Evolutionary conservation across 805 yeast genomes (phyloP).

Genomic region (Maudiozyma pseudohumilis): DNA sequence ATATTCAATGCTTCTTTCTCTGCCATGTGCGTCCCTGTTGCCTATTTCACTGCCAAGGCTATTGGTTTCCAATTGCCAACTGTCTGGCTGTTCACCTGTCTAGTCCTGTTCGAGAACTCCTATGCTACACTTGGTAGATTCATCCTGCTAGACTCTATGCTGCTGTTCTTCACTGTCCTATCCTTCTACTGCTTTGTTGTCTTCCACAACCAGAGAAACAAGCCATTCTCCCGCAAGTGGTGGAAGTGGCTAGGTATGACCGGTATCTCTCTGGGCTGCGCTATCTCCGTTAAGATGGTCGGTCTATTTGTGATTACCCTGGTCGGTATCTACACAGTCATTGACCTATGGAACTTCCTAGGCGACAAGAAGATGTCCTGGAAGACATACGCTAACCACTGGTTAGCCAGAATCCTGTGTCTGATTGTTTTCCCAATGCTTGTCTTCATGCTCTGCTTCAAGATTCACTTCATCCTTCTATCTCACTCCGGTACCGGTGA

Average conservation of each 20-base stretch:
- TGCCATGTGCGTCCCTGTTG: constrained; percentile 55
- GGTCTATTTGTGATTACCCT: constrained; percentile 83
- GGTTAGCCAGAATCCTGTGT: constrained; percentile 54
- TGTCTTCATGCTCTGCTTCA: constrained; percentile 59
- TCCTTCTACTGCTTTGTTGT: constrained; percentile 53
- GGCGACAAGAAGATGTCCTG: constrained; percentile 52
- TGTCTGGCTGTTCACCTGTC: constrained; percentile 49
- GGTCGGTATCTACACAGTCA: constrained; percentile 82
- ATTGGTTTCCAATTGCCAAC: constrained; percentile 42
- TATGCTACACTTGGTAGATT: constrained; percentile 65
- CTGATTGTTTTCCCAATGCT: constrained; percentile 54
- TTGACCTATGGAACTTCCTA: constrained; percentile 76
- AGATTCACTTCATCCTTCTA: constrained; percentile 66
- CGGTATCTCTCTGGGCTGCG: constrained; percentile 82
- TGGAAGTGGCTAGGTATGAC: constrained; percentile 85
- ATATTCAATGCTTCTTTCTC: constrained; percentile 61
- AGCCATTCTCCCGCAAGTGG: constrained; percentile 70
- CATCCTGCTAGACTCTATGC: constrained; percentile 67
- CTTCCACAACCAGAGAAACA: constrained; percentile 38
- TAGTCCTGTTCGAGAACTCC: constrained; percentile 60
- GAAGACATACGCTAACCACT: constrained; percentile 45
- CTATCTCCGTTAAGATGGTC: constrained; percentile 91
- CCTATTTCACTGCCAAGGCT: constrained; percentile 58
- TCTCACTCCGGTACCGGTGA: constrained; percentile 78
- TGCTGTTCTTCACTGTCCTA: constrained; percentile 64